phyloP scores from a whole-genome alignment of 495 filamentous ascomycete species.

The Penicillium goetzii region DNA sequence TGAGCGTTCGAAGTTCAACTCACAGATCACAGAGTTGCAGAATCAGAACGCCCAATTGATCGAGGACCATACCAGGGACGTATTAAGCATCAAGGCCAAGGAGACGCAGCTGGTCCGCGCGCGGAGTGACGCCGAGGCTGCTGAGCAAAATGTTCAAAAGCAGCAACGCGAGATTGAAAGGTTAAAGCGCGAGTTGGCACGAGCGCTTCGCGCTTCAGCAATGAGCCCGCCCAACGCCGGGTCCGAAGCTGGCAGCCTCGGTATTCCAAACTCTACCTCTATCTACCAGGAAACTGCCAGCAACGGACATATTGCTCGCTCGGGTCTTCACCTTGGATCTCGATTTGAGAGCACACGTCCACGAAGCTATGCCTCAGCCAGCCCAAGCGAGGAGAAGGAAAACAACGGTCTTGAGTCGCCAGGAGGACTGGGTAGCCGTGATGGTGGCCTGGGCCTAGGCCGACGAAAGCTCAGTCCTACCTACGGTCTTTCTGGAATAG shows the following conservation, averaged over 20 bases:
- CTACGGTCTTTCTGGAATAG: constrained; percentile 56
- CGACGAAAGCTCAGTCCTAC: constrained; percentile 52
- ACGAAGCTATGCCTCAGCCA: constrained; percentile 69
- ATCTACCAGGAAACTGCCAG: constrained; percentile 41
- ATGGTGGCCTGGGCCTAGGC: constrained; percentile 43
- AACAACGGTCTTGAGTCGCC: constrained; percentile 57
- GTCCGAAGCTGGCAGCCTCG: constrained; percentile 40
- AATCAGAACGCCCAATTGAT: constrained; percentile 96
- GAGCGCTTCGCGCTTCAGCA: constrained; percentile 49
- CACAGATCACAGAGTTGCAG: constrained; percentile 84
- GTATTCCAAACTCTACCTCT: constrained; percentile 39
- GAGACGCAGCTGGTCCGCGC: constrained; percentile 95
- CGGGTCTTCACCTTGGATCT: constrained; percentile 42
- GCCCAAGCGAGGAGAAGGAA: constrained; percentile 82
- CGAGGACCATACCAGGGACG: constrained; percentile 94
- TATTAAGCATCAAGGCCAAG: constrained; percentile 95
- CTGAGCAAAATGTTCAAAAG: constrained; percentile 79
- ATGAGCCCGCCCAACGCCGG: constrained; percentile 43
- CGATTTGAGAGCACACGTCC: constrained; percentile 49
- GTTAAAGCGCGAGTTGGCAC: constrained; percentile 74
- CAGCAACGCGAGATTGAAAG: constrained; percentile 89
- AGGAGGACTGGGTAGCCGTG: constrained; percentile 37
- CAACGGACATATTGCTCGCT: constrained; percentile 39
- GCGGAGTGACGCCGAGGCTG: constrained; percentile 83
- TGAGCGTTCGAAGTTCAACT: constrained; percentile 72